phyloP scores from a whole-genome alignment of 1,284 basidiomycete genomes.

The Cronartium quercuum region DNA sequence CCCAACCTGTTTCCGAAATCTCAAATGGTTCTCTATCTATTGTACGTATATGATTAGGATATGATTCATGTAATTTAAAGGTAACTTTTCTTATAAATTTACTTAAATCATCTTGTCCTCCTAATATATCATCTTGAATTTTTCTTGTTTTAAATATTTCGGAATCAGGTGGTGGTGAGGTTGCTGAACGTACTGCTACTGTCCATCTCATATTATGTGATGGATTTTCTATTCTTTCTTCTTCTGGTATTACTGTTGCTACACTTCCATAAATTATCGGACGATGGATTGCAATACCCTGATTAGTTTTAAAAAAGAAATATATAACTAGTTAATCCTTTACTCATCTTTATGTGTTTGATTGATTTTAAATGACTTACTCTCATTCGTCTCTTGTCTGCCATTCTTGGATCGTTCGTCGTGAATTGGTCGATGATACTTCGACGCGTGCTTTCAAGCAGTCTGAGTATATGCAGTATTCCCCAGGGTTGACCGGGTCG shows the following conservation, averaged over 20 bases:
- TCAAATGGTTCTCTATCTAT: conserved; percentile 89
- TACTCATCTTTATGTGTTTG: neutral
- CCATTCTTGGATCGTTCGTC: neutral
- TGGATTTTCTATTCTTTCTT: conserved; percentile 61
- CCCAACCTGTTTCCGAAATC: conserved; percentile 97
- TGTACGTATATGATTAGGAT: conserved; percentile 78
- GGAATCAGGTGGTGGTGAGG: conserved; percentile 51
- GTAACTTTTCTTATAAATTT: conserved; percentile 88
- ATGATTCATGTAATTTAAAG: conserved; percentile 97
- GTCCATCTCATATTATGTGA: conserved; percentile 97
- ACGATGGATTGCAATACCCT: conserved; percentile 83
- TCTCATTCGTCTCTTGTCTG: conserved; percentile 27
- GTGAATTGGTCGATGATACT: too few species aligned
- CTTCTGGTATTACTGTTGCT: conserved; percentile 70
- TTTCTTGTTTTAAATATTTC: conserved; percentile 50
- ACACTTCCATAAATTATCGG: conserved; percentile 95
- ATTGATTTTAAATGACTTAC: neutral
- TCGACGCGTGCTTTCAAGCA: too few species aligned
- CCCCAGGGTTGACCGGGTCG: too few species aligned
- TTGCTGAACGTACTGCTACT: conserved; percentile 70
- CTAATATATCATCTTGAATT: conserved; percentile 48
- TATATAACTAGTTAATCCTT: too few species aligned
- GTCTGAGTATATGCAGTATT: too few species aligned
- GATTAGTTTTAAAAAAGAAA: neutral
- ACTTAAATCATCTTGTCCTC: conserved; percentile 76